Conservation (phyloP, 768 basidiomycete species). For the Trametes coccinea region DNA sequence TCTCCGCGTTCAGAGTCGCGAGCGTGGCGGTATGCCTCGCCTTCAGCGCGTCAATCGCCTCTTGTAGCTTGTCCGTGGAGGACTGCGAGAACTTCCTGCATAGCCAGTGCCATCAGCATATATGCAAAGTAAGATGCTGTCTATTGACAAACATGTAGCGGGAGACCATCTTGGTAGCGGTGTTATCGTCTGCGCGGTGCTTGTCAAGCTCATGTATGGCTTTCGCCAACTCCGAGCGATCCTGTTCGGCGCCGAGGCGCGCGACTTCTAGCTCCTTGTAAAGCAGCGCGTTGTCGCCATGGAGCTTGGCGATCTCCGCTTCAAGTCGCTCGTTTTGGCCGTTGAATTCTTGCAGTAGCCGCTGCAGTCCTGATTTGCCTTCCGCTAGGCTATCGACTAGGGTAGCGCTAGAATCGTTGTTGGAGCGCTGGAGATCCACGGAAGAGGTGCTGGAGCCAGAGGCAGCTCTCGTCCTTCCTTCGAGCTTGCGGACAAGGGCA, state of each 20-base stretch:
- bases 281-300: slow-evolving; percentile 44
- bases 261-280: slow-evolving; percentile 49
- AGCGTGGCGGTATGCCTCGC: slow-evolving; percentile 63
- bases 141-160: slow-evolving; percentile 64
- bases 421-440: slow-evolving; percentile 10
- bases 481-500: slow-evolving; percentile 65
- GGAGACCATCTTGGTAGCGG: slow-evolving; percentile 80
- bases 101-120: not conserved
- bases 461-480: slow-evolving; percentile 42
- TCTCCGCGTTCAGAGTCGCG: slow-evolving; percentile 53
- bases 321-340: slow-evolving; percentile 48
- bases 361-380: slow-evolving; percentile 49
- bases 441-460: slow-evolving; percentile 14
- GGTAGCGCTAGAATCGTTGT: slow-evolving; percentile 19
- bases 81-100: slow-evolving; percentile 81
- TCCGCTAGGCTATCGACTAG: slow-evolving; percentile 41
- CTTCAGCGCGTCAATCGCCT: slow-evolving; percentile 57
- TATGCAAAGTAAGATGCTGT: not conserved
- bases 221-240: slow-evolving; percentile 47
- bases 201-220: slow-evolving; percentile 54
- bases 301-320: slow-evolving; percentile 42
- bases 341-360: slow-evolving; percentile 51
- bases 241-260: slow-evolving; percentile 41
- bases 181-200: slow-evolving; percentile 63
- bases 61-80: slow-evolving; percentile 65